Base-by-base conservation (phyloP, 805 yeast genomes). In the Metschnikowia kofuensis region DNA sequence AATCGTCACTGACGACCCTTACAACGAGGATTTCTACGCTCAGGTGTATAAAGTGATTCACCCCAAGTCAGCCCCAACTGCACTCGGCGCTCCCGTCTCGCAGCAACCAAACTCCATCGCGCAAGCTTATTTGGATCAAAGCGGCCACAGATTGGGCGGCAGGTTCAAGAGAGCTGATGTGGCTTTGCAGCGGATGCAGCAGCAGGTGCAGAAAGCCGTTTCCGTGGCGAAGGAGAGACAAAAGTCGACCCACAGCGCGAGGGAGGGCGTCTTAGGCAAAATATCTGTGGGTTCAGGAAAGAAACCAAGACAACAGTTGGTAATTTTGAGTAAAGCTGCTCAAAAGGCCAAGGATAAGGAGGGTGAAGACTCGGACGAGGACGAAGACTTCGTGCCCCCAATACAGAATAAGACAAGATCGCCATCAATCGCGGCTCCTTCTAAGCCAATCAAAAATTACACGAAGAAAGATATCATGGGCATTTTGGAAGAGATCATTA, bases 131-230 rank as follows among this genome's bases (percentile, higher is more conserved):
- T 73, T 90, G 63, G 94, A 89, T 61, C 95, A 87, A 65, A 85
- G 96, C 50, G 96, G 96, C 45, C 96, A 89, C 68, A 81, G 94
- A 68, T 74, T 88, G 48, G 96, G 96, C 59, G 95, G 95, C 44
- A 82, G 90, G 66, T 76, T 83, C 54, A 86, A 84, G 69, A 77
- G 92, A 65, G 92, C 91, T 8, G 96, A 89, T 67, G 83, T 89
- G 55, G 97, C 96, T 1, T 77, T 91, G 61, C 96, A 89, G 74
- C 84, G 97, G 76, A 89, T 94, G 96, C 97, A 92, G 71, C 96
- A 90, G 66, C 98, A 92, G 72, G 96, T 92, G 45, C 95, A 90
- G 63, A 89, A 87, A 61, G 98, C 98, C 13, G 97, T 92, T 14
- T 87, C 92, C 47, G 92, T 89, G 36, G 99, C 97, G 26, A 88